phyloP scores from a whole-genome alignment of 176 grass and related monocot species.

The Aegilops bicornis region DNA sequence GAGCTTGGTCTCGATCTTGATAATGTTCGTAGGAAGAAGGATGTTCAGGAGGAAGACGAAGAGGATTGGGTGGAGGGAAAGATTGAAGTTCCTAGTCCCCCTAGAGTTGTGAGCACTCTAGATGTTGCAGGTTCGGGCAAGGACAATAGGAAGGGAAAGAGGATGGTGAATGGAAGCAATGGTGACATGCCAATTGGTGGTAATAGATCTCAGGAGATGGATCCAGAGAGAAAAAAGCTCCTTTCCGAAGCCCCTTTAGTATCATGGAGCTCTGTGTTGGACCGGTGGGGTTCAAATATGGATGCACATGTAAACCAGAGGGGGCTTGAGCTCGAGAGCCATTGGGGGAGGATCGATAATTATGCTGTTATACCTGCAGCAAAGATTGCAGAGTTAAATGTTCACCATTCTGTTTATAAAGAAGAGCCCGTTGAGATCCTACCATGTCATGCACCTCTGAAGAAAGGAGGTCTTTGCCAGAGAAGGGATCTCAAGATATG shows the following conservation, averaged over 20 bases:
- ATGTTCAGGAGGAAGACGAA: conserved; percentile 53
- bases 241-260: conserved; percentile 74
- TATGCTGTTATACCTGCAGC: conserved; percentile 89
- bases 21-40: conserved; percentile 35
- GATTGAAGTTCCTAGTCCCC: conserved; percentile 55
- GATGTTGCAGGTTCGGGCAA: conserved; percentile 38
- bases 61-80: conserved; percentile 84
- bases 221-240: conserved; percentile 61
- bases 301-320: conserved; percentile 84
- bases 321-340: conserved; percentile 73
- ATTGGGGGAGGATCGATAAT: conserved; percentile 94
- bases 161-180: background rate
- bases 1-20: conserved; percentile 59
- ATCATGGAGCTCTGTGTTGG: conserved; percentile 77
- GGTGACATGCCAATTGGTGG: conserved; percentile 9
- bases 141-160: conserved; percentile 37
- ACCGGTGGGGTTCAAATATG: conserved; percentile 63
- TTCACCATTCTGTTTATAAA: conserved; percentile 78
- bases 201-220: conserved; percentile 32
- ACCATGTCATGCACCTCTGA: conserved; percentile 70
- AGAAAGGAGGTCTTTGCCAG: conserved; percentile 80
- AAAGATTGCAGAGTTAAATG: conserved; percentile 87
- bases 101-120: conserved; percentile 24
- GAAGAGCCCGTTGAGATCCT: conserved; percentile 68
- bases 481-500: conserved; percentile 82